Evolutionary conservation across 352 stramenopile genomes (phyloP).

Genomic region (Detonula confervacea): DNA sequence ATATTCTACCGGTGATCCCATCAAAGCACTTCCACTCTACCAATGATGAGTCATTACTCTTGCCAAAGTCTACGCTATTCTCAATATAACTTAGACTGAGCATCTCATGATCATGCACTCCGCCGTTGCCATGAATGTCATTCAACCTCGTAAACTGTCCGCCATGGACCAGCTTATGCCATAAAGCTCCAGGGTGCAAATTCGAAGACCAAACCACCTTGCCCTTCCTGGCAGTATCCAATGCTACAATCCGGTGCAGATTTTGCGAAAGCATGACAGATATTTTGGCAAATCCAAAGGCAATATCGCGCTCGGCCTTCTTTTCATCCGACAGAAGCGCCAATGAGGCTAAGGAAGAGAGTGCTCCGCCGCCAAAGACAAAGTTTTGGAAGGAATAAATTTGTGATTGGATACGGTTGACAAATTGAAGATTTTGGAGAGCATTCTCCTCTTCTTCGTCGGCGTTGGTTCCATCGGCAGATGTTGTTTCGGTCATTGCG

Average conservation of each 20-base stretch:
- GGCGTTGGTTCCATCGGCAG: slow-evolving; percentile 6
- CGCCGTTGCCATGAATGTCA: slow-evolving; percentile 57
- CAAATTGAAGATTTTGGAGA: slow-evolving; percentile 48
- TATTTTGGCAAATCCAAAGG: slow-evolving; percentile 83
- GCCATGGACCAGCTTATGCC: slow-evolving; percentile 79
- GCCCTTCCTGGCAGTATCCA: slow-evolving; percentile 61
- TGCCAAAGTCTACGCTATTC: too few relatives aligned
- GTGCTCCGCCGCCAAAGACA: slow-evolving; percentile 27
- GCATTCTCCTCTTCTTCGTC: slow-evolving; percentile 58
- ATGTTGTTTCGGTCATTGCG: slow-evolving; percentile 2
- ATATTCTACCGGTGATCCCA: slow-evolving; percentile 63
- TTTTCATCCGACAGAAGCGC: slow-evolving; percentile 57
- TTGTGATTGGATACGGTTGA: slow-evolving; percentile 49
- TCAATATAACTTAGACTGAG: slow-evolving; percentile 35
- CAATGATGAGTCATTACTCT: neutral
- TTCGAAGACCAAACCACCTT: slow-evolving; percentile 61
- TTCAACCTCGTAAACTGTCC: slow-evolving; percentile 53
- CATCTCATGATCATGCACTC: slow-evolving; percentile 67
- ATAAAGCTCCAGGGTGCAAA: slow-evolving; percentile 53
- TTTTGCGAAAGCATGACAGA: slow-evolving; percentile 66
- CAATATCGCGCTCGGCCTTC: slow-evolving; percentile 55
- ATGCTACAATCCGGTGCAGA: slow-evolving; percentile 63
- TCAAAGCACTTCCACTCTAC: slow-evolving; percentile 80
- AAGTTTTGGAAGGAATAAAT: slow-evolving; percentile 39
- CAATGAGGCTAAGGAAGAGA: slow-evolving; percentile 50